Evolutionary conservation across 2,329 filamentous ascomycete genomes (phyloP).

Genomic region (Aureobasidium lini): DNA sequence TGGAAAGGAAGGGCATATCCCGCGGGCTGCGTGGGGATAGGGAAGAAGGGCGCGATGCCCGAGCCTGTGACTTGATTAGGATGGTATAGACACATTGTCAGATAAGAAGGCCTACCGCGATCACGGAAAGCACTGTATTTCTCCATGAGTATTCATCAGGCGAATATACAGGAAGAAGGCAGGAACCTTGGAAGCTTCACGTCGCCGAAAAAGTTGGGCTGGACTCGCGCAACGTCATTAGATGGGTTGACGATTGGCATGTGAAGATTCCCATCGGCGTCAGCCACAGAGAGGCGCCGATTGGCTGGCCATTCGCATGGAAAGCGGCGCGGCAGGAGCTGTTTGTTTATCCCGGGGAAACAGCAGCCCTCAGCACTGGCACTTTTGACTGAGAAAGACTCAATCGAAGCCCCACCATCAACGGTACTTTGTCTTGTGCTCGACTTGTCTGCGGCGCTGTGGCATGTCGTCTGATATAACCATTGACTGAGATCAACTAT

Average conservation of each 20-base stretch:
- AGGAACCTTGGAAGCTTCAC: background rate
- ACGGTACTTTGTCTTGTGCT: background rate
- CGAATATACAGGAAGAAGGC: background rate
- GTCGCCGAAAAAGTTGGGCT: conserved; percentile 3
- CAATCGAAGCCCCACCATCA: background rate
- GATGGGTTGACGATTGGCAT: background rate
- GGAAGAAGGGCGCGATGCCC: conserved; percentile 92
- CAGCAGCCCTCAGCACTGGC: background rate
- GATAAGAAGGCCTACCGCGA: conserved; percentile 52
- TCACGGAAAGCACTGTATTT: conserved; percentile 92
- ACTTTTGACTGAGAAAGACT: background rate
- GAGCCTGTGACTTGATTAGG: conserved; percentile 55
- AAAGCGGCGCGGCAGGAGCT: conserved; percentile 5
- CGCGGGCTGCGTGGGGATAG: conserved; percentile 60
- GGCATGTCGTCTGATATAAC: conserved; percentile 1
- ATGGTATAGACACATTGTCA: conserved; percentile 16
- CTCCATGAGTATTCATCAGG: conserved; percentile 56
- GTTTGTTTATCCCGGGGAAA: conserved; percentile 6
- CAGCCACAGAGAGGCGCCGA: background rate
- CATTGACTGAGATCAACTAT: background rate
- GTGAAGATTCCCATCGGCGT: background rate
- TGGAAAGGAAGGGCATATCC: conserved; percentile 53
- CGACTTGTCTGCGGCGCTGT: background rate
- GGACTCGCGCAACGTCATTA: background rate
- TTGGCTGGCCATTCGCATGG: background rate